Base-by-base conservation (phyloP, 208 protist species). In the Trypanosoma scelopori region DNA sequence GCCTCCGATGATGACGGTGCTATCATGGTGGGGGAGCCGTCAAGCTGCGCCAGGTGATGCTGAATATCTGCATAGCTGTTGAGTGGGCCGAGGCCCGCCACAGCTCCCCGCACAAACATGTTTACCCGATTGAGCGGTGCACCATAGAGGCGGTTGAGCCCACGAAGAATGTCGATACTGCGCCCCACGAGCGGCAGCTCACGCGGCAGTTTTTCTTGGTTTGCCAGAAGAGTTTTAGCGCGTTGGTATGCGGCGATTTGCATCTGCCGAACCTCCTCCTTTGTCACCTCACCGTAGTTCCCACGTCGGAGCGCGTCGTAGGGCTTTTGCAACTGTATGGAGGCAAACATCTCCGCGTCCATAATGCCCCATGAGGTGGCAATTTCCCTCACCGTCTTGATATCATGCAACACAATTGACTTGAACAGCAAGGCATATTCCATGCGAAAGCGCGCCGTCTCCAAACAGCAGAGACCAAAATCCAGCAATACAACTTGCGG, bases 351-450 rank as follows among this genome's bases (percentile, higher is more conserved):
- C 62, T 91, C 81, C 5, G 71, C 72, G 55, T 95, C 75, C 20
- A 15, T 55, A 51, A 95, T 85, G 22, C 89, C 89, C 89, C 89
- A 95, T 39, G 76, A 74, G 5, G 45, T n/a, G 25, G 82, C 65
- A 0, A 95, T 74, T 13, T 75, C 56, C 43, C 58, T 65, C 32
- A 93, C 59, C 18, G 77, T 78, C 6, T 78, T 65, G 41, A 81
- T 78, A 72, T 95, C 86, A 30, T 66, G 71, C 43, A 74, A 80
- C 45, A 95, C 84, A 51, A 95, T 78, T 28, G 79, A 85, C 55
- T 89, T 85, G 39, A 92, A 84, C 37, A 95, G 70, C 7, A 92
- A 69, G 0, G 84, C 84, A 68, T 93, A 95, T 55, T 92, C 76
- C 61, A 92, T 64, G 28, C 86, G 84, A 68, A 95, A 95, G 11